Percentiles rank a stretch among this genome's conserved stretches.
phyloP scores from a whole-genome alignment of 768 basidiomycete genomes.

The Sarcomyxa edulis region DNA sequence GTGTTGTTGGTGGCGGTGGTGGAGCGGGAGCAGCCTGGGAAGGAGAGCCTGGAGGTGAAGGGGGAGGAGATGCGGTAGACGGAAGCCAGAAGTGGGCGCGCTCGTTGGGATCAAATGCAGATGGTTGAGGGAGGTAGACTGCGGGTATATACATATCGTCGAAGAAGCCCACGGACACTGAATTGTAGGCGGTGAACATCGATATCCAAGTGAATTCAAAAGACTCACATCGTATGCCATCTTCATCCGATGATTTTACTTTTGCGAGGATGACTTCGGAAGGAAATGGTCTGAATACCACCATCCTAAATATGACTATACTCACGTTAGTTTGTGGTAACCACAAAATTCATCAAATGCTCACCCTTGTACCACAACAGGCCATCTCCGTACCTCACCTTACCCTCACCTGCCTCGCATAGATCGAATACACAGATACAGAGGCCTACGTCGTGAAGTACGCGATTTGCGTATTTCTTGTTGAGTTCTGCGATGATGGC shows the following conservation, averaged over 20 bases:
- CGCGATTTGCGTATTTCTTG: conserved; percentile 92
- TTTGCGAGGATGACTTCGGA: conserved; percentile 89
- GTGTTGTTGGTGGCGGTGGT: conserved; percentile 35
- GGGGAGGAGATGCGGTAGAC: no score
- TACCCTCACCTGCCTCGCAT: conserved; percentile 82
- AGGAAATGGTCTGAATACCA: conserved; percentile 87
- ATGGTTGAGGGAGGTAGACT: conserved; percentile 75
- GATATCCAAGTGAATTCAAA: background rate
- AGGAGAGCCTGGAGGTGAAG: no score
- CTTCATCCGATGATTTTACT: conserved; percentile 81
- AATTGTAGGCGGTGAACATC: conserved; percentile 1
- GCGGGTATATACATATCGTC: conserved; percentile 88
- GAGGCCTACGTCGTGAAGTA: conserved; percentile 87
- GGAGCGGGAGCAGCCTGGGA: no score
- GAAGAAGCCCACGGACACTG: conserved; percentile 89
- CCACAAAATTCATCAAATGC: conserved; percentile 9
- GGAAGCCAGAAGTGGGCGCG: conserved; percentile 83
- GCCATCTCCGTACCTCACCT: conserved; percentile 92
- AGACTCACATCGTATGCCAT: conserved; percentile 74
- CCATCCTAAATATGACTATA: conserved; percentile 81
- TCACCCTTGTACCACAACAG: conserved; percentile 91
- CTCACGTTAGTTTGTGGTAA: background rate
- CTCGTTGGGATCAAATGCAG: conserved; percentile 78
- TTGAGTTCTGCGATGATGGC: conserved; percentile 85
- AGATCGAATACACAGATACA: conserved; percentile 91